Evolutionary conservation across 805 yeast species (phyloP), one percentile per base, ranked within the genome.

Genomic region (Saccharomycopsis microspora): DNA sequence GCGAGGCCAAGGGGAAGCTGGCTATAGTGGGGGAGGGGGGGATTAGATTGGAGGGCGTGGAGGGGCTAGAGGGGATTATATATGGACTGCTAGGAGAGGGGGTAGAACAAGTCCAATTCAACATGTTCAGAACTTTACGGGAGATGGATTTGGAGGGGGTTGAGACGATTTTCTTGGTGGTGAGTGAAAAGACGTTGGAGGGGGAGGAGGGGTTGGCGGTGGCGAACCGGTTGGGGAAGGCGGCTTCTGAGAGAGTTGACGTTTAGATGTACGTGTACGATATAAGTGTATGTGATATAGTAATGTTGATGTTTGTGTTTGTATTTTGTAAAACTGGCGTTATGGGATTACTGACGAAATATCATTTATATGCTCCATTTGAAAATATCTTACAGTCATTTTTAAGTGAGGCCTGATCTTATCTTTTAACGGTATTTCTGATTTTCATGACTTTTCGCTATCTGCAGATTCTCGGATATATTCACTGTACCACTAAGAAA

Each of bases 181-280:
- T 52, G 7, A 37, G 42, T 32, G 31, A 40, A 9, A 97, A 89
- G 61, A 95, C 95, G 0, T 76, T 88, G 5, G 76, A 69, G 31
- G 88, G 84, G 54, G 65, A 69, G 1, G 73, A 82, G 59, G 98
- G 98, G 0, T 69, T 89, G 48, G 98, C 98, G 0, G 82, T 93
- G 36, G 90, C 93, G 96, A 93, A 93, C 61, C 67, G 98, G 56
- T 67, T 90, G 33, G 70, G 74, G 35, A 89, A 89, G 61, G 97
- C 97, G 3, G 94, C 97, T 0, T 64, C 75, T 4, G 74, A 71
- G 44, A 68, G 68, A 9, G 19, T 19, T 19, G 19, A 19, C 19
- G 19, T 19, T 19, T 19, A 19, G 19, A 19, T 19, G 19, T 19
- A 19, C 19, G 19, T 19, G 19, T 19, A 19, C 19, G 19, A 19